These are phyloP conservation scores for Mortierella claussenii DNA, from an alignment of 192 early-diverging fungal species.

Conservation along the genomic window DNA sequence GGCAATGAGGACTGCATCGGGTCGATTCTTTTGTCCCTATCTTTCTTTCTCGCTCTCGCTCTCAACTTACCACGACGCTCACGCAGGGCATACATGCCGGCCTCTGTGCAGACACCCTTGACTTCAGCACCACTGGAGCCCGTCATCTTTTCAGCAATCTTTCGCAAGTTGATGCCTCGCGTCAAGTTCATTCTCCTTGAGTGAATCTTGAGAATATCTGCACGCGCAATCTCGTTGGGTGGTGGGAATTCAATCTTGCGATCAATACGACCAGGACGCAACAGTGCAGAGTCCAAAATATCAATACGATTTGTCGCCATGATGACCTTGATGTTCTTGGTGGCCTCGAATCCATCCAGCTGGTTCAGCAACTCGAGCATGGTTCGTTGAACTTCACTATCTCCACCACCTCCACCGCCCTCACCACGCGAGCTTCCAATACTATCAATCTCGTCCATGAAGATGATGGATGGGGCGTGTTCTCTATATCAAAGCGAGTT, in stretches of 20 bases:
- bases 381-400: slow-evolving; percentile 91
- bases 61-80: slow-evolving; percentile 76
- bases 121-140: slow-evolving; percentile 91
- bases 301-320: slow-evolving; percentile 95
- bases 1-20: too few species aligned
- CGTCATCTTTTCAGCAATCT: slow-evolving; percentile 88
- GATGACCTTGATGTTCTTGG: slow-evolving; percentile 93
- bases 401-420: slow-evolving; percentile 78
- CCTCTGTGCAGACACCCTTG: slow-evolving; percentile 90
- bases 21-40: neutral
- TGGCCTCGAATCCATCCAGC: slow-evolving; percentile 89
- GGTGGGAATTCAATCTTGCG: slow-evolving; percentile 94
- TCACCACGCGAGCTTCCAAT: slow-evolving; percentile 90
- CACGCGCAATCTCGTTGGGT: slow-evolving; percentile 85
- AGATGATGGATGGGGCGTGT: slow-evolving; percentile 92
- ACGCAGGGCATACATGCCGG: slow-evolving; percentile 90
- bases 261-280: slow-evolving; percentile 91
- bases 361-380: slow-evolving; percentile 93
- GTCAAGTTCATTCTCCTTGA: slow-evolving; percentile 94
- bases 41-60: neutral
- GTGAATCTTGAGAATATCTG: slow-evolving; percentile 91
- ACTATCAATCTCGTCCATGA: slow-evolving; percentile 94
- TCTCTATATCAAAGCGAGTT: slow-evolving; percentile 60
- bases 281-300: slow-evolving; percentile 87
- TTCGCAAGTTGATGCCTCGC: slow-evolving; percentile 88